Conservation (phyloP, 2,329 filamentous ascomycete genomes). For the Paracamarosporium sp. region DNA sequence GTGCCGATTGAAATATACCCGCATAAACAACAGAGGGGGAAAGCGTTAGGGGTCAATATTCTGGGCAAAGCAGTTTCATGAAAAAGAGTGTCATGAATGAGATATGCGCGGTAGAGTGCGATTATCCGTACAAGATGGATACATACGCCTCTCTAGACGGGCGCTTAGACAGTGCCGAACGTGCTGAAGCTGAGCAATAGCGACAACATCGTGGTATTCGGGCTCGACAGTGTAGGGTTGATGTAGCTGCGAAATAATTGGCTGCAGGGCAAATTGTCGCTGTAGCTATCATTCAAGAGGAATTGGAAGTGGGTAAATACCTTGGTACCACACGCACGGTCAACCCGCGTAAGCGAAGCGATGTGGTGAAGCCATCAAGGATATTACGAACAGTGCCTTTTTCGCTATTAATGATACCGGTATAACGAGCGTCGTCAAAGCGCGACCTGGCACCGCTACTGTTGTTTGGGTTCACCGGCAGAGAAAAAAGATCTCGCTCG, state of each 20-base stretch:
- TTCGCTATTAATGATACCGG: neutral
- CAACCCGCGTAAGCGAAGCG: neutral
- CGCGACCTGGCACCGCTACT: neutral
- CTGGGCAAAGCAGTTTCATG: neutral
- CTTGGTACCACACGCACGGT: neutral
- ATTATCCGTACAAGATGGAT: neutral
- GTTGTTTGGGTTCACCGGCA: neutral
- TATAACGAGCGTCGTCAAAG: neutral
- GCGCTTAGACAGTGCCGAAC: no score
- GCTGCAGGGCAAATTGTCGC: no score
- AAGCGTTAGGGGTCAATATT: neutral
- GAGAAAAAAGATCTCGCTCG: neutral
- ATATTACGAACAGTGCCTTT: neutral
- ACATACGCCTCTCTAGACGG: neutral
- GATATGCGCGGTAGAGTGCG: neutral
- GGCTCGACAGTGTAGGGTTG: no score
- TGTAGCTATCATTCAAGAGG: no score
- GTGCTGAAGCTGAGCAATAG: no score
- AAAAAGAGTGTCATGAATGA: neutral
- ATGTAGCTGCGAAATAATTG: no score
- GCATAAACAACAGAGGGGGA: neutral
- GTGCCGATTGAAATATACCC: neutral
- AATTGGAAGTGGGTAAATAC: neutral
- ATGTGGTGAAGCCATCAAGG: neutral
- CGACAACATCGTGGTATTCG: no score